Base-by-base conservation (phyloP, 2,329 filamentous ascomycete species). In the Chrysoporthe cubensis region DNA sequence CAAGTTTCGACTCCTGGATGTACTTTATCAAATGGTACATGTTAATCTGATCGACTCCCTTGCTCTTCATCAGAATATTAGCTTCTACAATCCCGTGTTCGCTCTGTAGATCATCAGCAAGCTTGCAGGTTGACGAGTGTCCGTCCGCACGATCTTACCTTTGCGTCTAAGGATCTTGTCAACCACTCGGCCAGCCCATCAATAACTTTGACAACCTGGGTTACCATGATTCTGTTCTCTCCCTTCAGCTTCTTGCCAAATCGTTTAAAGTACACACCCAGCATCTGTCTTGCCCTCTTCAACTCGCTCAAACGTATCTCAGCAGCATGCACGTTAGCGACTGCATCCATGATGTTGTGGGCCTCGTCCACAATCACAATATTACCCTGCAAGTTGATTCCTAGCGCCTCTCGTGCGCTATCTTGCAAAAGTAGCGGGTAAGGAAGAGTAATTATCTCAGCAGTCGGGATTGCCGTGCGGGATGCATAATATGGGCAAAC, bases 401-500 rank as follows among this genome's bases (percentile, higher is more conserved):
- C 91, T 0, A 99, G 84, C 0, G 96, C 94, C 69, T 98, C 94
- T 61, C 96, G 85, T 0, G 96, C 94, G 4, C 89, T 92, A 73
- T 90, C 92, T 75, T 98, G 96, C 3, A 99, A 82, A 0, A 99
- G 84, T 7, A 99, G 80, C 1, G 95, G 95, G 76, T 99, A 99
- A 0, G 96, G 96, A 21, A 99, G 82, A 0, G 95, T 97, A 37
- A 99, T 86, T 64, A 99, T 93, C 83, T 97, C 94, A 52, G 93
- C 91, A 11, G 90, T 87, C 21, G 90, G 88, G n/a, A 97, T 90
- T 0, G 92, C 91, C 2, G 91, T 86, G 61, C 96, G 87, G 0
- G 95, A 95, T n/a, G 95, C 94, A 78, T 99, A 99, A 77, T 99
- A 99, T 0, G 96, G 95, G 76, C 96, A 99, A 5, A 98, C 87